These are phyloP conservation scores for Thymus quinquecostatus DNA, from an alignment of 257 asterid species.

Conservation along the genomic window DNA sequence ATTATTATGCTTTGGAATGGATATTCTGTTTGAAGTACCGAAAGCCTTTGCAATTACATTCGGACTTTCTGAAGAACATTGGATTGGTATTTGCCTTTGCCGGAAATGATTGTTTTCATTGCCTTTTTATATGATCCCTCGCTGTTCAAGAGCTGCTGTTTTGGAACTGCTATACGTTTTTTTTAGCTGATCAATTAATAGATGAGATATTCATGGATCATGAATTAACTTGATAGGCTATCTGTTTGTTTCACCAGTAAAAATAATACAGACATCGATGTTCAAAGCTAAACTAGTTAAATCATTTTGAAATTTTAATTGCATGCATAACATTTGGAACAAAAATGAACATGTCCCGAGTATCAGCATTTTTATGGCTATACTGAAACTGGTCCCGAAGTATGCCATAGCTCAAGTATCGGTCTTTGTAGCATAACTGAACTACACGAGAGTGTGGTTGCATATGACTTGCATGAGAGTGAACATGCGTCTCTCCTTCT, in stretches of 20 bases:
- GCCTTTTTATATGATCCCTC: not conserved
- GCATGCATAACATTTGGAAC: not conserved
- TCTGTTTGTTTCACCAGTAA: not conserved
- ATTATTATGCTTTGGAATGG: not conserved
- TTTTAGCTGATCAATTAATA: not conserved
- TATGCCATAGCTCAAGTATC: not conserved
- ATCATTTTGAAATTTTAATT: not conserved
- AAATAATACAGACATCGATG: not conserved
- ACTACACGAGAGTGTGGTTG: not conserved
- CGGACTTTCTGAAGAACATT: not conserved
- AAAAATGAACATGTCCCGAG: not conserved
- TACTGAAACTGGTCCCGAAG: not conserved
- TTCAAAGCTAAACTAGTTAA: not conserved
- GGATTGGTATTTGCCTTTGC: not conserved
- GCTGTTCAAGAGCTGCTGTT: not conserved
- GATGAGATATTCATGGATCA: not conserved
- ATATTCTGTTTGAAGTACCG: not conserved
- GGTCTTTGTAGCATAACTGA: not conserved
- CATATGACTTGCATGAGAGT: not conserved
- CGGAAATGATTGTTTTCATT: not conserved
- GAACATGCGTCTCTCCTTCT: conserved; percentile 1
- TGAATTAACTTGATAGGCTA: no score
- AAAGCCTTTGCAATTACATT: not conserved
- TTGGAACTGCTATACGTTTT: not conserved
- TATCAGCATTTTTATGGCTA: conserved; percentile 10